Conservation (phyloP, 2,329 filamentous ascomycete species). For the Fusarium sp. region DNA sequence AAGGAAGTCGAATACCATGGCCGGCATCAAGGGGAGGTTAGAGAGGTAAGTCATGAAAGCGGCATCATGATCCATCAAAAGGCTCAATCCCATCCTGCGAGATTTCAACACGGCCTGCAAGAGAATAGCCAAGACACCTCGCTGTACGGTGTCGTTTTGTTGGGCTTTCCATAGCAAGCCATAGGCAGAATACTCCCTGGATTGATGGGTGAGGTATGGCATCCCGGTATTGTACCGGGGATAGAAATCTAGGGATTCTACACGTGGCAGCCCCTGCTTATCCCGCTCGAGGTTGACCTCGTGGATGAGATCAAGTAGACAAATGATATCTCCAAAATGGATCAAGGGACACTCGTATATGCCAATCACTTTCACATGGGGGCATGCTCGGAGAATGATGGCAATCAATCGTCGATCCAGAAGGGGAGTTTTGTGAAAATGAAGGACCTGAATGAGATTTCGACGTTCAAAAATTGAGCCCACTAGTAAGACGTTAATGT, state of each 20-base stretch:
- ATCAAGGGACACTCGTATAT: constrained; percentile 55
- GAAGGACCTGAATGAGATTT: constrained; percentile 42
- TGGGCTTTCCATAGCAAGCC: constrained; percentile 50
- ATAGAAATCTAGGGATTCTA: constrained; percentile 52
- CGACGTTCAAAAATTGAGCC: constrained; percentile 34
- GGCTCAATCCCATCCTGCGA: constrained; percentile 44
- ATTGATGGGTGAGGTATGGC: constrained; percentile 20
- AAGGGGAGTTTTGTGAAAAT: constrained; percentile 50
- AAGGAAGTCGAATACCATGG: constrained; percentile 49
- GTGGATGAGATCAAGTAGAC: constrained; percentile 53
- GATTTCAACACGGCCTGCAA: constrained; percentile 54
- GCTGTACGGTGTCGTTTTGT: constrained; percentile 47
- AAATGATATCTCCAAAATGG: constrained; percentile 53
- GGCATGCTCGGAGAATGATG: constrained; percentile 52
- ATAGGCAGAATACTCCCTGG: constrained; percentile 32
- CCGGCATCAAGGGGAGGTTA: constrained; percentile 49
- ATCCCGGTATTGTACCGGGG: constrained; percentile 51
- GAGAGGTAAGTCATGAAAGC: constrained; percentile 51
- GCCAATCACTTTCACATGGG: constrained; percentile 51
- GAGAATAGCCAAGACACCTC: constrained; percentile 52
- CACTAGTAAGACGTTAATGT: constrained; percentile 45
- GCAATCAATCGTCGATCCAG: constrained; percentile 53
- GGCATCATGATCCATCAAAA: constrained; percentile 49
- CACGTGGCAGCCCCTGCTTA: constrained; percentile 5
- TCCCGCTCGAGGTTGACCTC: constrained; percentile 51